A percentile compares a stretch with the other conserved stretches of the same genome.
These are phyloP conservation scores for Hypoxylon sp. DNA, from an alignment of 2,329 filamentous ascomycete species.

Conservation along the genomic window DNA sequence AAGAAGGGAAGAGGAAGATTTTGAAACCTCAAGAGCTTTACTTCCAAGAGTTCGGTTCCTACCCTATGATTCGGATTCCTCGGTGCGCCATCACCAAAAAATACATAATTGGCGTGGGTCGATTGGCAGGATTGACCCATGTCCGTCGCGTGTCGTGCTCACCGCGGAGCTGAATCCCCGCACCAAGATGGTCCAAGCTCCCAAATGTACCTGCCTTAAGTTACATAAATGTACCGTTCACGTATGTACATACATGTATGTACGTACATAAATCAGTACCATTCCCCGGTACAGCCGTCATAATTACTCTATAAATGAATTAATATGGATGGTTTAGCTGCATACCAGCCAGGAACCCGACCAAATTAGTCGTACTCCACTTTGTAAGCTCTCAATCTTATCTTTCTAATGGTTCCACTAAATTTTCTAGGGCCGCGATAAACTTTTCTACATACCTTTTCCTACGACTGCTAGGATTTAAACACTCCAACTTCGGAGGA, in stretches of 20 bases:
- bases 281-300: not conserved
- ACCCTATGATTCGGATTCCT: conserved; percentile 28
- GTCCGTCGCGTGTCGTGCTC: conserved; percentile 34
- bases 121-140: conserved; percentile 33
- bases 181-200: conserved; percentile 20
- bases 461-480: not conserved
- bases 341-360: conserved; percentile 1
- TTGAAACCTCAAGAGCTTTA: conserved; percentile 15
- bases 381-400: conserved; percentile 17
- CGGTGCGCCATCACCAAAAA: conserved; percentile 27
- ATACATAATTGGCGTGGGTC: conserved; percentile 24
- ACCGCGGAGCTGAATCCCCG: conserved; percentile 14
- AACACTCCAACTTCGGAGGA: conserved; percentile 1
- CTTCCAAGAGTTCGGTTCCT: not conserved
- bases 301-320: too few relatives aligned
- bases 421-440: conserved; percentile 21
- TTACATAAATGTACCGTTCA: too few relatives aligned
- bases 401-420: conserved; percentile 20
- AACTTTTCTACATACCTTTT: conserved; percentile 21
- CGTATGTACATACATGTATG: not conserved
- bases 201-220: conserved; percentile 1
- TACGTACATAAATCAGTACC: not conserved
- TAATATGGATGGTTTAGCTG: conserved; percentile 4
- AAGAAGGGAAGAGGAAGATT: conserved; percentile 9
- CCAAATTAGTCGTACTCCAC: not conserved